These are phyloP conservation scores for Spongospora subterranea DNA, from an alignment of 208 protist species.

Conservation along the genomic window DNA sequence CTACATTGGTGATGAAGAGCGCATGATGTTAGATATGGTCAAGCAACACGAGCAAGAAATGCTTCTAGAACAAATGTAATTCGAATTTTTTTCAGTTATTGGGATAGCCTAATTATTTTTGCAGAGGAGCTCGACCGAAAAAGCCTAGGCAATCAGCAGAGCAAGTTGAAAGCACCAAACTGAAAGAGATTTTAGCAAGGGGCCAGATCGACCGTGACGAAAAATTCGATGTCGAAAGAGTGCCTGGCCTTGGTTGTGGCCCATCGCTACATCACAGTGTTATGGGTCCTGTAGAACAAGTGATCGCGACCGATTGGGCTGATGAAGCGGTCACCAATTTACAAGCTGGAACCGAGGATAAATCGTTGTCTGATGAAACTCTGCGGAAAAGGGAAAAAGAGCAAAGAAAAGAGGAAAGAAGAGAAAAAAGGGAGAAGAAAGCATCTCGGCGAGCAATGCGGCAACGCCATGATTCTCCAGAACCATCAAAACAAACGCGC, in stretches of 20 bases:
- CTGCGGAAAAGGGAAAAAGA: not conserved
- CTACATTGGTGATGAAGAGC: not conserved
- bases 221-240: constrained; percentile 38
- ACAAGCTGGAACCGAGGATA: not conserved
- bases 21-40: not conserved
- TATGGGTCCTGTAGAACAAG: constrained; percentile 26
- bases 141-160: not conserved
- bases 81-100: not conserved
- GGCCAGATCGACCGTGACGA: constrained; percentile 35
- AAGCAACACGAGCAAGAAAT: constrained; percentile 50
- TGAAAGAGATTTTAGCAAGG: constrained; percentile 29
- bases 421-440: constrained; percentile 43
- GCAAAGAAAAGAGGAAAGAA: not conserved
- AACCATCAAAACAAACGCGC: too few relatives aligned
- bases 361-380: not conserved
- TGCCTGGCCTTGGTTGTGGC: constrained; percentile 9
- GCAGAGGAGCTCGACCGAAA: not conserved
- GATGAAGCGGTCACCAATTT: not conserved
- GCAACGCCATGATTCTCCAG: not conserved
- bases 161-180: not conserved
- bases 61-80: constrained; percentile 51
- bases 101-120: not conserved
- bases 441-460: not conserved
- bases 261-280: constrained; percentile 8
- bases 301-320: not conserved